Conservation (phyloP, 1,284 basidiomycete genomes). For the Fomes fomentarius region DNA sequence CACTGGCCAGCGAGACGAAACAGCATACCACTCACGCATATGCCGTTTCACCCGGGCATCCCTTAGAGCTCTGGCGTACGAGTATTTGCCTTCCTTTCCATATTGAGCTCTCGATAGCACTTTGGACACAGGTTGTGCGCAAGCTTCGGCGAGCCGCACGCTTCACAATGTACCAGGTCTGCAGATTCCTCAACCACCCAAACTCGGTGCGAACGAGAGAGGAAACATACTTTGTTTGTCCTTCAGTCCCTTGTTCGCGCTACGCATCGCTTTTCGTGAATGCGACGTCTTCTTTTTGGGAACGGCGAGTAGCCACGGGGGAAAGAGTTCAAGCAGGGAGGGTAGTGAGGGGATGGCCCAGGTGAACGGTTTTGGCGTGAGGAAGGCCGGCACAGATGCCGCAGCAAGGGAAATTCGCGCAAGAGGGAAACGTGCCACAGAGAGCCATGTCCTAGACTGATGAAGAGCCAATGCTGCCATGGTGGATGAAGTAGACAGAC, state of each 20-base stretch:
- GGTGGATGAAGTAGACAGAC: slow-evolving; percentile 14
- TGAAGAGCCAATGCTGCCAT: slow-evolving; percentile 46
- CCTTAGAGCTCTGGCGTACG: slow-evolving; percentile 6
- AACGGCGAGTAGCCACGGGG: slow-evolving; percentile 88
- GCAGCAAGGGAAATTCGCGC: slow-evolving; percentile 34
- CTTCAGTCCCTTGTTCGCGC: slow-evolving; percentile 93
- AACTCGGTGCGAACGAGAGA: slow-evolving; percentile 17
- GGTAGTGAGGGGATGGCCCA: slow-evolving; percentile 57
- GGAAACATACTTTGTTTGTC: slow-evolving; percentile 83
- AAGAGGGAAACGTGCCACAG: slow-evolving; percentile 43
- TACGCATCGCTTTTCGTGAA: slow-evolving; percentile 93
- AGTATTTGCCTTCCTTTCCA: slow-evolving; percentile 58
- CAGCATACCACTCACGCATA: slow-evolving; percentile 6
- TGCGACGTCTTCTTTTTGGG: slow-evolving; percentile 96
- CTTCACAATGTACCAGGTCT: slow-evolving; percentile 94
- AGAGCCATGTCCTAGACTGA: slow-evolving; percentile 36
- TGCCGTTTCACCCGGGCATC: slow-evolving; percentile 1
- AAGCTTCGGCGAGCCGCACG: slow-evolving; percentile 88
- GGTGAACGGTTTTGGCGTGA: slow-evolving; percentile 38
- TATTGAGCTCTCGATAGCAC: slow-evolving; percentile 82
- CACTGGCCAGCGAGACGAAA: neutral
- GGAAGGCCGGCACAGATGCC: slow-evolving; percentile 33
- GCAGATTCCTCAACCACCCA: slow-evolving; percentile 1
- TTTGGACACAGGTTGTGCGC: slow-evolving; percentile 87
- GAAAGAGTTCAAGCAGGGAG: slow-evolving; percentile 81